Percentiles rank a stretch among this genome's conserved stretches.
Evolutionary conservation across 1,139 yeast genomes (phyloP).

Genomic region (Williopsis jadinii): DNA sequence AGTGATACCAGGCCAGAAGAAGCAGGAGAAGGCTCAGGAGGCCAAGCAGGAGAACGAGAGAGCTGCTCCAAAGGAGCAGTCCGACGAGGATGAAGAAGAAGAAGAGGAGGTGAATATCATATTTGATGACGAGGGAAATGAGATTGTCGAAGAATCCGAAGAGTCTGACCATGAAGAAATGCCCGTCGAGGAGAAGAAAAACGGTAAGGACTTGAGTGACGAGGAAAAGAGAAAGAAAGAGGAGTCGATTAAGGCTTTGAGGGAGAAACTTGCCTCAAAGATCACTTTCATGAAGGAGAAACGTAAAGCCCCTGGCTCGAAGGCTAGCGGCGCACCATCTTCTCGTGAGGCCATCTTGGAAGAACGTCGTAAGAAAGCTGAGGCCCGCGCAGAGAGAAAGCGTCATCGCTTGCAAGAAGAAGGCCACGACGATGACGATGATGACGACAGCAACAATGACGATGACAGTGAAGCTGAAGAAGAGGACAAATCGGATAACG

Average conservation of each 20-base stretch:
- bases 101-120: constrained; percentile 37
- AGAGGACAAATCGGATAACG: constrained; percentile 28
- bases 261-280: constrained; percentile 66
- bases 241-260: constrained; percentile 48
- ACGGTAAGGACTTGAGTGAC: constrained; percentile 14
- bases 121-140: constrained; percentile 78
- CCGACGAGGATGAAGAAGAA: constrained; percentile 6
- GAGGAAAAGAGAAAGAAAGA: constrained; percentile 28
- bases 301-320: constrained; percentile 89
- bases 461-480: constrained; percentile 29
- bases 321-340: constrained; percentile 71
- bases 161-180: no score
- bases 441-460: constrained; percentile 32
- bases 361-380: constrained; percentile 42
- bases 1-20: constrained; percentile 41
- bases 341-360: constrained; percentile 71
- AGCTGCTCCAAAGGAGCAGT: not conserved
- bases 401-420: constrained; percentile 34
- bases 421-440: constrained; percentile 23
- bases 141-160: constrained; percentile 22
- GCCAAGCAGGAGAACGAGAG: not conserved
- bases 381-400: constrained; percentile 31
- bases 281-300: constrained; percentile 66
- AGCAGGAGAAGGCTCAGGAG: constrained; percentile 15
- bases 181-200: constrained; percentile 4